Evolutionary conservation across 179 eudicot species (phyloP), one percentile per base, ranked within the genome.

Genomic region (Silene coronaria): DNA sequence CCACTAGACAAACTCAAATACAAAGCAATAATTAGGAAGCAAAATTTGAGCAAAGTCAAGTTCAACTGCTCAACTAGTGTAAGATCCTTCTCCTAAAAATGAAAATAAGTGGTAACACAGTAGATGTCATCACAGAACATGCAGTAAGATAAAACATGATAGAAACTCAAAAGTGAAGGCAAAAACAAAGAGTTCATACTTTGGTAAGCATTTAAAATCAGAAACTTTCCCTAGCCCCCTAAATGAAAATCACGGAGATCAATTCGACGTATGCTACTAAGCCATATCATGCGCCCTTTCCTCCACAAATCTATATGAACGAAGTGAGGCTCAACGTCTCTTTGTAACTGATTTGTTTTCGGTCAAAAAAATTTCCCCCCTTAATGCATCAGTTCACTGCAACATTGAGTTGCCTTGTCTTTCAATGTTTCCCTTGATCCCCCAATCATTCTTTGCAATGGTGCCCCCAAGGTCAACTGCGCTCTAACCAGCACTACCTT

Each of bases 1-100:
- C 90, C 95, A 88, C 97, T 91, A 76, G 79, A 64, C 57, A 61
- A 61, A 48, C 65, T 45, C 63, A 71, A 62, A 80, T 27, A 73
- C 27, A 27, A 69, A 73, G 58, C 48, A 6, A 10, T n/a, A 68
- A 19, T 60, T 21, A 27, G 27, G 75, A 57, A 9, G 28, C 59
- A 14, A 70, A 2, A 10, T 51, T 24, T 45, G 14, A 19, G 32
- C 9, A 45, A 30, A 21, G 22, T 26, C 46, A 7, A 27, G 36
- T 5, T 45, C 59, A 67, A 9, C 23, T 24, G 21, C 67, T 27
- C 62, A 61, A 28, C 7, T 23, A 27, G 51, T 58, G 24, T 22
- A 19, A 63, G 13, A 36, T 75, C 64, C 22, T 38, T 16, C 28
- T 62, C 68, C 6, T 13, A 24, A 24, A 13, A 13, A 34, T 75